A percentile compares a stretch with the other conserved stretches of the same genome.
These are phyloP conservation scores for Phlegmacium glaucopus DNA, from an alignment of 768 basidiomycete genomes.

Conservation along the genomic window DNA sequence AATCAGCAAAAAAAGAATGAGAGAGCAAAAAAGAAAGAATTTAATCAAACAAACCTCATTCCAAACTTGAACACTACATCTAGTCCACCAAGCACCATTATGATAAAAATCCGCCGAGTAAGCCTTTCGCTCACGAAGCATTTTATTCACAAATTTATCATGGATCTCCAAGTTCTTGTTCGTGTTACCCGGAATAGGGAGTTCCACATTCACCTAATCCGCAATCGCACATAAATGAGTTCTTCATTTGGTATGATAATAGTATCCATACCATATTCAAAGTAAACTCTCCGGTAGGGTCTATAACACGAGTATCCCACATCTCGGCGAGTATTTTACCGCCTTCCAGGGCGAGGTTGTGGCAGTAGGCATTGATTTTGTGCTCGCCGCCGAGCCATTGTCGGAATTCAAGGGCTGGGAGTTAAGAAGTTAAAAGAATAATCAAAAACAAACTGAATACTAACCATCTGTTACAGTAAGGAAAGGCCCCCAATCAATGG, in stretches of 20 bases:
- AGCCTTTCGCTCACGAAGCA: conserved; percentile 26
- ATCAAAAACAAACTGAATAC: conserved; percentile 1
- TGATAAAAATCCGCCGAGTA: conserved; percentile 33
- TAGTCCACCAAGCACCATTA: conserved; percentile 36
- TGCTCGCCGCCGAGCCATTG: conserved; percentile 72
- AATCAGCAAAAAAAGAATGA: not conserved
- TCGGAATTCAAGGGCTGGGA: conserved; percentile 67
- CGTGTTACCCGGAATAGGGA: conserved; percentile 27
- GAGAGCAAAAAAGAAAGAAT: not conserved
- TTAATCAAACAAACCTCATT: conserved; percentile 26
- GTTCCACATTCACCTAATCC: conserved; percentile 32
- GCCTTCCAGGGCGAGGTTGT: conserved; percentile 62
- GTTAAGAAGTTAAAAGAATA: not conserved
- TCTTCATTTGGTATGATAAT: not conserved
- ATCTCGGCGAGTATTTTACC: conserved; percentile 56
- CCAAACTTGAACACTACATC: conserved; percentile 39
- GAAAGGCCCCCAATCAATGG: conserved; percentile 47
- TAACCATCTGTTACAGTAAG: conserved; percentile 50
- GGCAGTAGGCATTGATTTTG: conserved; percentile 68
- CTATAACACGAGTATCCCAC: conserved; percentile 61
- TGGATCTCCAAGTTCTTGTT: conserved; percentile 15
- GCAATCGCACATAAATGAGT: not conserved
- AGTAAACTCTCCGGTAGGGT: conserved; percentile 53
- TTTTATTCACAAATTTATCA: conserved; percentile 20
- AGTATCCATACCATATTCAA: conserved; percentile 63